These are phyloP conservation scores for Fistulinella prunicolor DNA, from an alignment of 768 basidiomycete species.

Conservation along the genomic window DNA sequence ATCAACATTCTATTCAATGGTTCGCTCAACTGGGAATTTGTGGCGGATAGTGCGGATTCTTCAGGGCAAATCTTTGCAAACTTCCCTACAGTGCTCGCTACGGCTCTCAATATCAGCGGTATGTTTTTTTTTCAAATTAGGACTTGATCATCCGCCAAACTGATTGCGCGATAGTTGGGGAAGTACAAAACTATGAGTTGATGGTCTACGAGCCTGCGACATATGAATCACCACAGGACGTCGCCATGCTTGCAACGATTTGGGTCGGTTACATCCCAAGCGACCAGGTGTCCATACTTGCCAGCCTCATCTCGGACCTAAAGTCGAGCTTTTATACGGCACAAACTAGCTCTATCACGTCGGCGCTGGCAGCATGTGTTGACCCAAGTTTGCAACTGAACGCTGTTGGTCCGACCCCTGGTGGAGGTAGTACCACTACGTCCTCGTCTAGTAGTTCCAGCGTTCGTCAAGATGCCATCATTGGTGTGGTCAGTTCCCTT, in stretches of 20 bases:
- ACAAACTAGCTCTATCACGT: slow-evolving; percentile 41
- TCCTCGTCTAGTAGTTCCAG: slow-evolving; percentile 28
- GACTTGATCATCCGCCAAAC: slow-evolving; percentile 16
- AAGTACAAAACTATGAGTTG: slow-evolving; percentile 55
- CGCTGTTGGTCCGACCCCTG: slow-evolving; percentile 41
- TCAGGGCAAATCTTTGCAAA: slow-evolving; percentile 77
- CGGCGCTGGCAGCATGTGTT: slow-evolving; percentile 63
- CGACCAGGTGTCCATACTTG: slow-evolving; percentile 53
- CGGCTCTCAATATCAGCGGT: slow-evolving; percentile 45
- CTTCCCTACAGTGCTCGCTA: slow-evolving; percentile 51
- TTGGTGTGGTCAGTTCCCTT: slow-evolving; percentile 83
- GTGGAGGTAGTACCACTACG: slow-evolving; percentile 14
- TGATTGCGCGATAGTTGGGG: slow-evolving; percentile 28
- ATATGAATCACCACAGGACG: slow-evolving; percentile 34
- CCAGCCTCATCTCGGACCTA: slow-evolving; percentile 58
- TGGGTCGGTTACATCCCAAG: slow-evolving; percentile 70
- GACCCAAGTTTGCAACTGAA: slow-evolving; percentile 63
- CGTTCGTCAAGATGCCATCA: slow-evolving; percentile 78
- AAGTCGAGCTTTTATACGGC: slow-evolving; percentile 65
- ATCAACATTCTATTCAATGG: slow-evolving; percentile 65
- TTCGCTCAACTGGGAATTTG: slow-evolving; percentile 66
- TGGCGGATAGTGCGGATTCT: slow-evolving; percentile 53
- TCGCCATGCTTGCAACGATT: slow-evolving; percentile 55
- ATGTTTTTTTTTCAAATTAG: slow-evolving; percentile 17
- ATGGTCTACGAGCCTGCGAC: slow-evolving; percentile 60